Conservation (phyloP, 1,284 basidiomycete genomes). For the Filobasidium uniguttulatum region DNA sequence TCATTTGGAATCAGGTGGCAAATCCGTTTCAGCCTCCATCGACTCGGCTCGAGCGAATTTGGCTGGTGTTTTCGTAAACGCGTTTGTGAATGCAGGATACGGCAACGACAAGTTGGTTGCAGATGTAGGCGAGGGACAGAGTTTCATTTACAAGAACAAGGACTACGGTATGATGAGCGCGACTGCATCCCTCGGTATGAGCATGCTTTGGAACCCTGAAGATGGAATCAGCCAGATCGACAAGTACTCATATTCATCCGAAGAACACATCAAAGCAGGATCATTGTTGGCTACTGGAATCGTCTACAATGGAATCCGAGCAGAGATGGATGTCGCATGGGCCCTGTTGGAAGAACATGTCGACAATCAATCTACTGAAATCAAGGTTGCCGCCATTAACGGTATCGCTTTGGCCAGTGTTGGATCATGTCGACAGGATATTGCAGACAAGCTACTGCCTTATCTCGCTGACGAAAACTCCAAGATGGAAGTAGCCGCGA, state of each 20-base stretch:
- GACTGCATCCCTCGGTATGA: conserved; percentile 82
- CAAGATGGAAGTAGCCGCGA: conserved; percentile 78
- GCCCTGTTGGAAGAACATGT: conserved; percentile 85
- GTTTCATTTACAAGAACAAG: conserved; percentile 99
- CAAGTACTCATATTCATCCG: conserved; percentile 92
- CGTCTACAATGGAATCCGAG: conserved; percentile 75
- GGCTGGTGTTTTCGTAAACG: conserved; percentile 95
- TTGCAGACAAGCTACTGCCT: conserved; percentile 64
- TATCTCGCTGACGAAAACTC: conserved; percentile 63
- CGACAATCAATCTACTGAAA: conserved; percentile 67
- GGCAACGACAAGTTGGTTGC: conserved; percentile 99
- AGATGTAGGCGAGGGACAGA: conserved; percentile 84
- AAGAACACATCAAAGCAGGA: conserved; percentile 96
- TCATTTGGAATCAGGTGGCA: conserved; percentile 79
- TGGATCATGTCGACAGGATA: conserved; percentile 78
- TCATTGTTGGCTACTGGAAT: conserved; percentile 91
- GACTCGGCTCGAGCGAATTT: conserved; percentile 92
- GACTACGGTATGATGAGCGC: conserved; percentile 98
- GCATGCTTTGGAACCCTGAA: conserved; percentile 93
- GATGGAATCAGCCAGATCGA: conserved; percentile 88
- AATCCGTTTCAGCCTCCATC: conserved; percentile 49
- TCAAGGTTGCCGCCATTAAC: conserved; percentile 79
- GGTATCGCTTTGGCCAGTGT: conserved; percentile 86
- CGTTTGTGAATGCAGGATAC: conserved; percentile 97
- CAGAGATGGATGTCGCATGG: conserved; percentile 85